Evolutionary conservation across 768 basidiomycete genomes (phyloP).

Genomic region (Exidia glandulosa): DNA sequence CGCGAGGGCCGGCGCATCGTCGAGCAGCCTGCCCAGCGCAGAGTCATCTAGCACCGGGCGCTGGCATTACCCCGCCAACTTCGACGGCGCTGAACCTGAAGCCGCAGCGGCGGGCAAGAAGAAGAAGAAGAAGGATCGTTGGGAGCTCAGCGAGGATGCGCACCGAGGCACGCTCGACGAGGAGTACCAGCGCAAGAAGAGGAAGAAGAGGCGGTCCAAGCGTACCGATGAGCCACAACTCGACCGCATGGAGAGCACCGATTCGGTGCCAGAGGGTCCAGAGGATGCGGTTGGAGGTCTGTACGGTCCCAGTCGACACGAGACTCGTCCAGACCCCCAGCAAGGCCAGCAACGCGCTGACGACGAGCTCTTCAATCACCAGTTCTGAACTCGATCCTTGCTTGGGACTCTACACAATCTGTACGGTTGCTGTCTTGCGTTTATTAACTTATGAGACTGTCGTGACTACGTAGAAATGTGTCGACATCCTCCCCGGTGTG

Average conservation of each 20-base stretch:
- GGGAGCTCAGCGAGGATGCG: slow-evolving; percentile 81
- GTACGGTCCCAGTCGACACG: slow-evolving; percentile 32
- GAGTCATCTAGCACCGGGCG: slow-evolving; percentile 39
- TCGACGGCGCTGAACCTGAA: slow-evolving; percentile 40
- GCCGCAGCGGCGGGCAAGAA: slow-evolving; percentile 39
- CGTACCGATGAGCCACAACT: slow-evolving; percentile 15
- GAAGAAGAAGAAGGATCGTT: slow-evolving; percentile 78
- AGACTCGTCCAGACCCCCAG: slow-evolving; percentile 8
- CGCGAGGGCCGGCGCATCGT: slow-evolving; percentile 26
- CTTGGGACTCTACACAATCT: too few relatives aligned
- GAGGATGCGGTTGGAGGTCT: slow-evolving; percentile 65
- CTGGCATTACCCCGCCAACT: slow-evolving; percentile 83
- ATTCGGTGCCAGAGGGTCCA: slow-evolving; percentile 36
- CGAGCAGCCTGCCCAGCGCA: slow-evolving; percentile 10
- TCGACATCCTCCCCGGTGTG: too few relatives aligned
- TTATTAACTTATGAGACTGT: too few relatives aligned
- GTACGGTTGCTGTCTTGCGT: too few relatives aligned
- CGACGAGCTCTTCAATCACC: slow-evolving; percentile 45
- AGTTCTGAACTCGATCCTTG: too few relatives aligned
- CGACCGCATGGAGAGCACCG: not conserved
- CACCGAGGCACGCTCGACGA: slow-evolving; percentile 37
- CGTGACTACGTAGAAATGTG: too few relatives aligned
- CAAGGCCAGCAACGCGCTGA: slow-evolving; percentile 15
- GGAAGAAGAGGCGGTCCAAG: slow-evolving; percentile 55
- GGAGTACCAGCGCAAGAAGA: slow-evolving; percentile 31